phyloP scores from a whole-genome alignment of 371 early-diverging fungal species.

The Rhizopus delemar region DNA sequence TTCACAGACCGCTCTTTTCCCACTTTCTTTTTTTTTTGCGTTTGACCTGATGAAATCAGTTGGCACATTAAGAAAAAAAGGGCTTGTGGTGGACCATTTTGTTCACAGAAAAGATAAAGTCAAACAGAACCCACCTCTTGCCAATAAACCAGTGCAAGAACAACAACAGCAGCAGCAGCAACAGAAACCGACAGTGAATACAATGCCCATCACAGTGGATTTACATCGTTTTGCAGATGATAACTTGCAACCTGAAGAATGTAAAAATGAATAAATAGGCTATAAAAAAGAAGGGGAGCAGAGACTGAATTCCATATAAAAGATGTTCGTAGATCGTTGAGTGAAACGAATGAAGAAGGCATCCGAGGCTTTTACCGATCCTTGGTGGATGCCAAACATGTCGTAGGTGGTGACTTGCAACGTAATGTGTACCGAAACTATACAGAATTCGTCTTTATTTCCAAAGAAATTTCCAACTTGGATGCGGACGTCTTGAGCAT shows the following conservation, averaged over 20 bases:
- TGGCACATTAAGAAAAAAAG: constrained; percentile 1
- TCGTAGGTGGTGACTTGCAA: constrained; percentile 82
- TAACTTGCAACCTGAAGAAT: constrained; percentile 47
- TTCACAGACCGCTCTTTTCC: no score
- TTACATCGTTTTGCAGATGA: constrained; percentile 52
- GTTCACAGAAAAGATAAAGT: not conserved
- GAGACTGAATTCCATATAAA: not conserved
- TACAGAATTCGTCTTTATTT: constrained; percentile 90
- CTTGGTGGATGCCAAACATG: constrained; percentile 73
- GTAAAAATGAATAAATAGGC: constrained; percentile 16
- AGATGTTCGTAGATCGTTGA: constrained; percentile 58
- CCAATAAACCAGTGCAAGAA: not conserved
- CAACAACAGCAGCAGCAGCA: not conserved
- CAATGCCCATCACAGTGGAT: constrained; percentile 40
- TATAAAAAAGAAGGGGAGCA: no score
- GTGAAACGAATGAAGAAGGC: constrained; percentile 63
- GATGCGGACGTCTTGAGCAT: constrained; percentile 76
- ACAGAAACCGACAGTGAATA: not conserved
- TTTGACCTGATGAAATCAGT: constrained; percentile 1
- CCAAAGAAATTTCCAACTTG: constrained; percentile 87
- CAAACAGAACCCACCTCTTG: not conserved
- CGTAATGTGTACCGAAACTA: constrained; percentile 93
- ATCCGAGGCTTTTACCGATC: constrained; percentile 61
- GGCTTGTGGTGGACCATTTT: constrained; percentile 3
- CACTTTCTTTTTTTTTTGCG: not conserved